A percentile compares a stretch with the other conserved stretches of the same genome.
Evolutionary conservation across 805 yeast genomes (phyloP).

Genomic region (Candida corydali): DNA sequence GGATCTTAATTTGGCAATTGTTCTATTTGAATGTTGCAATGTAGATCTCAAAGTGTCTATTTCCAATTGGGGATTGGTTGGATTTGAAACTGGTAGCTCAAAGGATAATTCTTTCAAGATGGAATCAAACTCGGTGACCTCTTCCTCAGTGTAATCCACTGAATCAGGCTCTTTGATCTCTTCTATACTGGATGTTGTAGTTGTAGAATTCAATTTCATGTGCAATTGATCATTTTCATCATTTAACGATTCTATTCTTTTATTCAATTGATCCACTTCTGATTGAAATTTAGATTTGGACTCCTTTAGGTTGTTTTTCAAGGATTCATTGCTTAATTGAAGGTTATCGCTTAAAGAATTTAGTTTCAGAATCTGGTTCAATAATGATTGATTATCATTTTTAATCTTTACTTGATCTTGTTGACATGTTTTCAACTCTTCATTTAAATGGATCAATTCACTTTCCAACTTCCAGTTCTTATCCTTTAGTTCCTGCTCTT

Average conservation of each 20-base stretch:
- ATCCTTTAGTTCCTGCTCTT: conserved; percentile 52
- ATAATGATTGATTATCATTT: conserved; percentile 29
- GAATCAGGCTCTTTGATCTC: neutral
- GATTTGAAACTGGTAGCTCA: conserved; percentile 25
- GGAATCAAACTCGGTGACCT: conserved; percentile 31
- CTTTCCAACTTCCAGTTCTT: conserved; percentile 64
- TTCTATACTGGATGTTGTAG: neutral
- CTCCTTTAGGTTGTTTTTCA: conserved; percentile 35
- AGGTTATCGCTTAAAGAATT: conserved; percentile 49
- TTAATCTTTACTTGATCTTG: conserved; percentile 37
- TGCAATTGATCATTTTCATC: conserved; percentile 65
- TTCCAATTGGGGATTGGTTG: conserved; percentile 48
- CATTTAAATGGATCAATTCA: conserved; percentile 42
- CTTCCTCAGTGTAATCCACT: conserved; percentile 22
- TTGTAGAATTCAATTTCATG: conserved; percentile 22
- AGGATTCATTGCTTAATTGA: conserved; percentile 33
- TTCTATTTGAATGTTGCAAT: conserved; percentile 58
- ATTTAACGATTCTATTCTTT: conserved; percentile 55
- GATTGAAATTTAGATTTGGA: conserved; percentile 31
- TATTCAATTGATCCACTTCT: conserved; percentile 47
- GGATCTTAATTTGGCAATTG: conserved; percentile 56
- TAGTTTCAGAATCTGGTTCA: conserved; percentile 19
- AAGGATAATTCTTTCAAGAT: conserved; percentile 26
- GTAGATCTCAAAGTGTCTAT: conserved; percentile 64
- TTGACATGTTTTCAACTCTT: conserved; percentile 36